Conservation (phyloP, 1,284 basidiomycete species). For the Waitea zeae region DNA sequence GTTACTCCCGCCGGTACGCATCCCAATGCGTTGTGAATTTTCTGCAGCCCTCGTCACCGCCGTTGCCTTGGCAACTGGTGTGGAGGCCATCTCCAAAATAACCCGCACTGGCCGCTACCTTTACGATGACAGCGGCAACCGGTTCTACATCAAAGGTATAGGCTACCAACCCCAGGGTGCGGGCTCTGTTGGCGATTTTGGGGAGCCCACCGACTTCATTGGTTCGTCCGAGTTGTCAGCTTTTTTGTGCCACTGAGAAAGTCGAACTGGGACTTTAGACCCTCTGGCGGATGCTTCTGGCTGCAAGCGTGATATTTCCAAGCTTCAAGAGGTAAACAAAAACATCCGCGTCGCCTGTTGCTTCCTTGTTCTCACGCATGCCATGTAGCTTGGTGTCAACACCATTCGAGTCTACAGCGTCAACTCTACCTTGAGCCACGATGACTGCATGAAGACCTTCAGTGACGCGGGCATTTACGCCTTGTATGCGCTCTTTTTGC, state of each 20-base stretch:
- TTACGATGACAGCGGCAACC: conserved; percentile 48
- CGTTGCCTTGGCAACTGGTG: conserved; percentile 18
- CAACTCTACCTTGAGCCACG: conserved; percentile 68
- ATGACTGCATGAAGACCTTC: conserved; percentile 69
- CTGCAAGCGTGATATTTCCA: conserved; percentile 68
- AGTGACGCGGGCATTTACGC: conserved; percentile 75
- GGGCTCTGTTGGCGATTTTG: conserved; percentile 50
- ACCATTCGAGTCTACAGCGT: conserved; percentile 77
- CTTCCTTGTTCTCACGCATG: too few relatives aligned
- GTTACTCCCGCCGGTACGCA: too few relatives aligned
- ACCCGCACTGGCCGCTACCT: conserved; percentile 62
- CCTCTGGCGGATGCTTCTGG: conserved; percentile 52
- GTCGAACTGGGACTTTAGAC: conserved; percentile 61
- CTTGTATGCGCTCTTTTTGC: conserved; percentile 34
- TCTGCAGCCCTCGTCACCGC: too few relatives aligned
- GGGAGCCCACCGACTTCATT: conserved; percentile 65
- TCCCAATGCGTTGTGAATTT: too few relatives aligned
- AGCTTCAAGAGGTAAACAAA: too few relatives aligned
- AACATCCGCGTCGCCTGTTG: too few relatives aligned
- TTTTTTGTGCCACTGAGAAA: too few relatives aligned
- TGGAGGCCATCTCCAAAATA: conserved; percentile 38
- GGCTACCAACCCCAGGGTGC: conserved; percentile 80
- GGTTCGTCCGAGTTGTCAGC: too few relatives aligned
- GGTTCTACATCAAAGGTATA: conserved; percentile 86
- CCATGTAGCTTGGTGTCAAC: conserved; percentile 51